Conservation (phyloP, 1,284 basidiomycete genomes). For the Athelia sp. region DNA sequence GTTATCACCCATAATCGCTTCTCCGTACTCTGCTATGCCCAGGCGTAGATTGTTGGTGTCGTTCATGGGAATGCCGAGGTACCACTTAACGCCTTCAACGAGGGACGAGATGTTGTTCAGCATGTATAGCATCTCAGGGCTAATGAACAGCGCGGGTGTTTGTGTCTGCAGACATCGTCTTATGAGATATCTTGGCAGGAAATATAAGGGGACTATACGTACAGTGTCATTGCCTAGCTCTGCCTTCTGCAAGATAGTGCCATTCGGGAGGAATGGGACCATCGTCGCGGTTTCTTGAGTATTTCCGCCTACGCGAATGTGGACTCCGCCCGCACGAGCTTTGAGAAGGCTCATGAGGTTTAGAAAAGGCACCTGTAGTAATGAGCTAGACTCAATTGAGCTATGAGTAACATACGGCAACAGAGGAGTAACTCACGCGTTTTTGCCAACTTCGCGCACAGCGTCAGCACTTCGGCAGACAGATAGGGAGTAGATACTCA, state of each 20-base stretch:
- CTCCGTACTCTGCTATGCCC: conserved; percentile 42
- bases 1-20: conserved; percentile 50
- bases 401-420: too few species aligned
- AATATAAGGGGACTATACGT: conserved; percentile 8
- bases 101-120: conserved; percentile 35
- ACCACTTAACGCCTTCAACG: conserved; percentile 38
- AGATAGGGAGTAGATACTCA: too few species aligned
- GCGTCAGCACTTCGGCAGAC: too few species aligned
- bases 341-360: conserved; percentile 69
- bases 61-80: conserved; percentile 48
- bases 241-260: conserved; percentile 47
- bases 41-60: conserved; percentile 47
- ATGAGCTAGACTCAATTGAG: conserved; percentile 37
- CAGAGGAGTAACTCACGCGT: too few species aligned
- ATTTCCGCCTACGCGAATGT: conserved; percentile 73
- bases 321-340: conserved; percentile 52
- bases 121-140: conserved; percentile 35
- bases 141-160: conserved; percentile 39
- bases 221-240: conserved; percentile 27
- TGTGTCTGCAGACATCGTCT: conserved; percentile 11
- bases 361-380: conserved; percentile 60
- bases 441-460: too few species aligned
- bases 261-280: conserved; percentile 37
- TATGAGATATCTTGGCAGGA: not conserved
- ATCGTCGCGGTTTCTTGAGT: conserved; percentile 62